Conservation (phyloP, 441 rosid genomes). For the Omphalea diandra region DNA sequence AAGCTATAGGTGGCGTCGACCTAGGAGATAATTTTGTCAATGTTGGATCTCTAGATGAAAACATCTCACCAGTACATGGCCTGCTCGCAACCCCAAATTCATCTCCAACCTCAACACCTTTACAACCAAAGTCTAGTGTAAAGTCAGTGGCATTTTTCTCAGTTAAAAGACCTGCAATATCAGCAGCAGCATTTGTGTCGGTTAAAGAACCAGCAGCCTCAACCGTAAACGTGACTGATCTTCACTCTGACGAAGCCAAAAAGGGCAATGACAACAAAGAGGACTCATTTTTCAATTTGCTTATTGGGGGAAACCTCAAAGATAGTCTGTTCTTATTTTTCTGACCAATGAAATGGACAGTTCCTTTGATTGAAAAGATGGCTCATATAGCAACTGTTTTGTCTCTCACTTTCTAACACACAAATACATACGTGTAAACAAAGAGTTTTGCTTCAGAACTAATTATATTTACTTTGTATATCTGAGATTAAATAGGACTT, state of each 20-base stretch:
- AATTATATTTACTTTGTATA: background rate
- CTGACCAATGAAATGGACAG: background rate
- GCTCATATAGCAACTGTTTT: background rate
- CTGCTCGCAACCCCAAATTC: constrained; percentile 16
- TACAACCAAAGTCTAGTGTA: constrained; percentile 19
- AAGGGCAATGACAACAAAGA: constrained; percentile 22
- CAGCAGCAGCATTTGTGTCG: constrained; percentile 28
- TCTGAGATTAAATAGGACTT: background rate
- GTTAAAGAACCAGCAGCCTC: constrained; percentile 33
- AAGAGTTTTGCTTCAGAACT: background rate
- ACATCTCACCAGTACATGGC: constrained; percentile 16
- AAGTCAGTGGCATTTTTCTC: constrained; percentile 65
- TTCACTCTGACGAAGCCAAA: constrained; percentile 12
- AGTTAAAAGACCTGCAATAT: constrained; percentile 43
- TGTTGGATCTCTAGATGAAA: constrained; percentile 18
- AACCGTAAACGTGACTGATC: constrained; percentile 18
- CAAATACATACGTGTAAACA: background rate
- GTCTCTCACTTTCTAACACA: too few species aligned
- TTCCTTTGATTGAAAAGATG: background rate
- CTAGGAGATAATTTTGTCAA: constrained; percentile 16
- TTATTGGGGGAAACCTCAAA: constrained; percentile 40
- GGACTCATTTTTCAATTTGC: constrained; percentile 48
- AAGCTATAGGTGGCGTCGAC: constrained; percentile 25
- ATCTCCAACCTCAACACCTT: constrained; percentile 18
- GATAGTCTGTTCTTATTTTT: constrained; percentile 35